phyloP scores from a whole-genome alignment of 345 rosid genomes.

The Noccaea caerulescens region DNA sequence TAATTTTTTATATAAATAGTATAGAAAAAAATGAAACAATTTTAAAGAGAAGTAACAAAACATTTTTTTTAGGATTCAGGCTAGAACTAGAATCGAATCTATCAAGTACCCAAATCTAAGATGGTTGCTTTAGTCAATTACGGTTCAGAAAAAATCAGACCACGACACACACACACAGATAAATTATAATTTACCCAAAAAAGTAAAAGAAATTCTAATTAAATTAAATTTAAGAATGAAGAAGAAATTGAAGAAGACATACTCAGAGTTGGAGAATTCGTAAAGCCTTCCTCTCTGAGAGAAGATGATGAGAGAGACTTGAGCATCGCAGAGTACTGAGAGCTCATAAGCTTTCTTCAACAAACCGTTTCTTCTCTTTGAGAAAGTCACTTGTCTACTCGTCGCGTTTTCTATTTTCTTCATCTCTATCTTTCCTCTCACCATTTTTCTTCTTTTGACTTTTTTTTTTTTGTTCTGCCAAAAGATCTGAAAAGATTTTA shows the following conservation, averaged over 20 bases:
- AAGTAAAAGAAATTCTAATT: not conserved
- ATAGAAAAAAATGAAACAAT: not conserved
- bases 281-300: conserved; percentile 45
- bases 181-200: conserved; percentile 13
- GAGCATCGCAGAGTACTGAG: conserved; percentile 47
- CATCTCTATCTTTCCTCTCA: conserved; percentile 48
- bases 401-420: conserved; percentile 46
- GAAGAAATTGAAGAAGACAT: conserved; percentile 18
- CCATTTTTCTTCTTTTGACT: conserved; percentile 38
- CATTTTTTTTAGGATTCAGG: conserved; percentile 25
- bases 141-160: conserved; percentile 32
- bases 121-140: conserved; percentile 22
- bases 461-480: conserved; percentile 3
- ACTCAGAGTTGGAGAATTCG: conserved; percentile 42
- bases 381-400: conserved; percentile 47
- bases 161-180: conserved; percentile 17
- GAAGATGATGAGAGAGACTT: conserved; percentile 42
- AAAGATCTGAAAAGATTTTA: conserved; percentile 35
- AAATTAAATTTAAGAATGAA: not conserved
- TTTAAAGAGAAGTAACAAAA: not conserved
- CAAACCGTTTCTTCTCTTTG: conserved; percentile 45
- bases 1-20: not conserved
- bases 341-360: conserved; percentile 49
- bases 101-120: conserved; percentile 27
- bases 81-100: conserved; percentile 32